Base-by-base conservation (phyloP, 116 monocot species). In the Phalaenopsis hybrid region DNA sequence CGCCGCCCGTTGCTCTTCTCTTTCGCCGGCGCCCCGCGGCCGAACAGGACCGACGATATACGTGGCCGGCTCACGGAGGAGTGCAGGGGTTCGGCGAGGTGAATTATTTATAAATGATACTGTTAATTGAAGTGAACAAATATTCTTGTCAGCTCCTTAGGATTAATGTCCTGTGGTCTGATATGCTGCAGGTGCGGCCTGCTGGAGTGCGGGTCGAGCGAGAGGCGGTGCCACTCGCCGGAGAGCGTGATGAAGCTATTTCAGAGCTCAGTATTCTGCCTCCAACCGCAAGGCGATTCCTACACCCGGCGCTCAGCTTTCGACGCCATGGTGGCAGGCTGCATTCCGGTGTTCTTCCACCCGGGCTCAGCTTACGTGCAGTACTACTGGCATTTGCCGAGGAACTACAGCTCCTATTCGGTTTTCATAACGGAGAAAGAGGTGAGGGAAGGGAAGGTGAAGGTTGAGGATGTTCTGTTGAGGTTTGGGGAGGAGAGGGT, bases 301-400 rank as follows among this genome's bases (percentile, higher is more conserved):
- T 88, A 84, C 80, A 86, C 88, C 21, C 43, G 91, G 44, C 43
- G 88, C 57, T 91, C 91, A 25, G 59, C 82, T 25, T 91, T 91
- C 82, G 91, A 91, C 78, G 28, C 91, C n/a, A 85, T 91, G 86
- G 50, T 88, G 44, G 88, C 86, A 3, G 88, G 91, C 33, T 91
- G 91, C 78, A 68, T 91, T 23, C 91, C 91, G 45, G 91, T 88
- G 74, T 86, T 91, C 86, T 91, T 91, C 85, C 88, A 85, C 69
- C 88, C 84, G 20, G 86, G 81, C 7, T 82, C 91, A 49, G 88
- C 88, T 11, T 88, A 88, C 79, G 84, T 79, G 72, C 91, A 88
- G 83, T 91, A 91, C 72, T 4, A 6, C 25, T 88, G 91, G 91
- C 88, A 91, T 63, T 84, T 91, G 61, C 88, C 86, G 37, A 79